phyloP scores from a whole-genome alignment of 1,139 yeast species.

The Taiozyma sp. region DNA sequence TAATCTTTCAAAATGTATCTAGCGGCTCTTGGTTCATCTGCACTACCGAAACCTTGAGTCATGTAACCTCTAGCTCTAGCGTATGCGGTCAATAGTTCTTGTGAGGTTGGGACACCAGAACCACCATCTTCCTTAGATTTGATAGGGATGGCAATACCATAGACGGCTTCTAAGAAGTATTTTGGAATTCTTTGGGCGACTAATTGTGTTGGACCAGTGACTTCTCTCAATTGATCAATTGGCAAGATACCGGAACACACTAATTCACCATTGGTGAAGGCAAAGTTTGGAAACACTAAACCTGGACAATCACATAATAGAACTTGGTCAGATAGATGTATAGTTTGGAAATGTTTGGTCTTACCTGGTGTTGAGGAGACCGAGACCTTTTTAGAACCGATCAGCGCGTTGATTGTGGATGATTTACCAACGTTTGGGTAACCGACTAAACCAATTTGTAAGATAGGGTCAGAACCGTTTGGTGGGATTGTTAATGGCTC shows the following conservation, averaged over 20 bases:
- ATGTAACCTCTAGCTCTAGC: conserved; percentile 96
- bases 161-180: conserved; percentile 81
- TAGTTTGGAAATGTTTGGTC: conserved; percentile 98
- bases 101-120: conserved; percentile 80
- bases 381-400: conserved; percentile 94
- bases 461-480: conserved; percentile 52
- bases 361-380: conserved; percentile 99
- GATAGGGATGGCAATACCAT: conserved; percentile 85
- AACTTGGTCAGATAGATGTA: conserved; percentile 76
- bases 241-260: conserved; percentile 98
- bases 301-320: conserved; percentile 98
- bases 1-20: conserved; percentile 91
- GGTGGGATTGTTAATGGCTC: conserved; percentile 51
- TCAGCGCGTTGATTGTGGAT: conserved; percentile 90
- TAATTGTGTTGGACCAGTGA: conserved; percentile 84
- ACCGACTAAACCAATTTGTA: conserved; percentile 95
- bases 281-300: conserved; percentile 96
- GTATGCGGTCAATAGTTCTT: conserved; percentile 85
- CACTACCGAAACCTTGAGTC: conserved; percentile 96
- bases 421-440: conserved; percentile 96
- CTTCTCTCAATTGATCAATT: conserved; percentile 93
- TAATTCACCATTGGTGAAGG: conserved; percentile 92
- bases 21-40: conserved; percentile 95
- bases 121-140: conserved; percentile 84
- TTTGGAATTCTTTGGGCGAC: conserved; percentile 90